These are phyloP conservation scores for Thecaphora frezii DNA, from an alignment of 1,284 basidiomycete genomes.

Conservation along the genomic window DNA sequence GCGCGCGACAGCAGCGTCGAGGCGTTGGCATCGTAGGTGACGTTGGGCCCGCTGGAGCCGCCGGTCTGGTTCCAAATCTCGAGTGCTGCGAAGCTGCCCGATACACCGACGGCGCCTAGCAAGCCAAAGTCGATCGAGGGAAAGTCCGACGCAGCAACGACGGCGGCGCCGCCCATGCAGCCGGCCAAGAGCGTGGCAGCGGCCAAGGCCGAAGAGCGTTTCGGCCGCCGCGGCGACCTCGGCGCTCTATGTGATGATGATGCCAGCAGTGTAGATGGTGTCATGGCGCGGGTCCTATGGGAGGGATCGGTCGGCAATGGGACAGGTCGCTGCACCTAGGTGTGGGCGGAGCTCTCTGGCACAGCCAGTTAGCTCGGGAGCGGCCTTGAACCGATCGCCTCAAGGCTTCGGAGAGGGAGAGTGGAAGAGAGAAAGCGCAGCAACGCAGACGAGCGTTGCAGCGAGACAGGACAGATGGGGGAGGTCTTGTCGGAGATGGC, in stretches of 20 bases:
- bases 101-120: constrained; percentile 48
- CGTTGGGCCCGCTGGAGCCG: constrained; percentile 29
- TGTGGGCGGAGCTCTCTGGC: too few species aligned
- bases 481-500: too few species aligned
- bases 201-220: constrained; percentile 7
- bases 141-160: constrained; percentile 29
- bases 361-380: too few species aligned
- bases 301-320: too few species aligned
- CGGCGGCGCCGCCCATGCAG: not conserved
- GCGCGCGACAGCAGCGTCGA: constrained; percentile 50
- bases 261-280: constrained; percentile 1
- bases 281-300: constrained; percentile 4
- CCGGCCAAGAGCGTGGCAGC: constrained; percentile 16
- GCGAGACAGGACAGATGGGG: too few species aligned
- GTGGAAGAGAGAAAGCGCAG: too few species aligned
- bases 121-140: constrained; percentile 53
- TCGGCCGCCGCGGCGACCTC: constrained; percentile 4
- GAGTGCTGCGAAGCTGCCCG: constrained; percentile 49
- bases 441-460: too few species aligned
- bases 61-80: constrained; percentile 42
- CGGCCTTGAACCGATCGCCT: too few species aligned
- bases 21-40: constrained; percentile 33
- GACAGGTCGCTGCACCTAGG: too few species aligned
- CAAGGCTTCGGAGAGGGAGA: too few species aligned
- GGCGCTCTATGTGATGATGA: constrained; percentile 5